Percentiles rank a stretch among this genome's conserved stretches.
These are phyloP conservation scores for Camellia sinensis DNA, from an alignment of 148 eudicot species.

Conservation along the genomic window DNA sequence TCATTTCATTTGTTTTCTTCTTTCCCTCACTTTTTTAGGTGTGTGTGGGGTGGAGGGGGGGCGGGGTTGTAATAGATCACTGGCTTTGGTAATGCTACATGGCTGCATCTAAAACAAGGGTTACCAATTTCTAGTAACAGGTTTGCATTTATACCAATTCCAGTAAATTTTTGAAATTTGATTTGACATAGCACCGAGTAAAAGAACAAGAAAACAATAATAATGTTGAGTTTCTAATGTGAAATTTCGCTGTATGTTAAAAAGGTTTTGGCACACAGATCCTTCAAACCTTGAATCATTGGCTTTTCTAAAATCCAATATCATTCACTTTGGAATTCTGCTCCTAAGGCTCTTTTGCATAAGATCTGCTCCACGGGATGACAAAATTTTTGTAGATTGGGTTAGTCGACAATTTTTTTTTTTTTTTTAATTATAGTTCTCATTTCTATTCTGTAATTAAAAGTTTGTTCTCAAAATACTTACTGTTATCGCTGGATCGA, in stretches of 20 bases:
- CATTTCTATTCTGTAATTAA: too few relatives aligned
- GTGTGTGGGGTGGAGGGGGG: too few relatives aligned
- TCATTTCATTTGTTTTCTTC: neutral
- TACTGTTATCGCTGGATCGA: conserved; percentile 3
- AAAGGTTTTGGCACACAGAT: conserved; percentile 2
- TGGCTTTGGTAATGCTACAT: conserved; percentile 21
- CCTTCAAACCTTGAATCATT: conserved; percentile 1
- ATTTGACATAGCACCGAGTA: too few relatives aligned
- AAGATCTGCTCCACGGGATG: conserved; percentile 13
- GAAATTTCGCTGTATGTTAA: too few relatives aligned
- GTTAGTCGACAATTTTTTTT: neutral
- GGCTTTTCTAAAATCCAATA: conserved; percentile 10
- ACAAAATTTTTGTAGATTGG: conserved; percentile 13
- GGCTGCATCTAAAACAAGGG: conserved; percentile 15
- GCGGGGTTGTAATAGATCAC: conserved; percentile 10
- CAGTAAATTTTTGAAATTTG: neutral
- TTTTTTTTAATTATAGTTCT: neutral
- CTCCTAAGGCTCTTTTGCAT: conserved; percentile 21
- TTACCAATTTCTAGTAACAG: conserved; percentile 8
- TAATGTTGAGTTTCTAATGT: too few relatives aligned
- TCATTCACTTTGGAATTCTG: conserved; percentile 21
- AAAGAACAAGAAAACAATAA: too few relatives aligned
- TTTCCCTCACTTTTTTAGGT: neutral
- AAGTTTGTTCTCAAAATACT: neutral
- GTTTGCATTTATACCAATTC: neutral